A percentile compares a stretch with the other conserved stretches of the same genome.
These are phyloP conservation scores for Neocucurbitaria cava DNA, from an alignment of 2,329 filamentous ascomycete genomes.

Conservation along the genomic window DNA sequence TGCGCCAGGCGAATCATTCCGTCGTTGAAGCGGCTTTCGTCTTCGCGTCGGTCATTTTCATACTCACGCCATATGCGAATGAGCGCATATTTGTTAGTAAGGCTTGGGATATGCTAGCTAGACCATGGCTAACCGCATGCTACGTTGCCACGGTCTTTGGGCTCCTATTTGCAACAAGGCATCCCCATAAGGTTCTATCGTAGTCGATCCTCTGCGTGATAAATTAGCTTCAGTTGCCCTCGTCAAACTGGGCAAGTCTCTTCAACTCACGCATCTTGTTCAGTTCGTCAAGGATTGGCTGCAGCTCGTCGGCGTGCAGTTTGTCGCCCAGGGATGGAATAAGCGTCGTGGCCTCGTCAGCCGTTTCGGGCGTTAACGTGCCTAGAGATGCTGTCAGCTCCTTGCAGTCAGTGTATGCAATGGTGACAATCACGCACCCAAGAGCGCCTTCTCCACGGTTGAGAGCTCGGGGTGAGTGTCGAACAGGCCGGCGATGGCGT, in stretches of 20 bases:
- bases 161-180: no score
- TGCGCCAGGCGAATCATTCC: no score
- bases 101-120: no score
- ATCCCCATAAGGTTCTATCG: slow-evolving; percentile 13
- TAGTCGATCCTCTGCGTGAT: slow-evolving; percentile 34
- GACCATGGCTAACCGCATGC: no score
- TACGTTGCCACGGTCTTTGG: no score
- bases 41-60: no score
- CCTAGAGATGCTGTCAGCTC: slow-evolving; percentile 60
- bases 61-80: no score
- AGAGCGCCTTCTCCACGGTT: slow-evolving; percentile 91
- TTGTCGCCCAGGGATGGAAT: slow-evolving; percentile 90
- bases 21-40: no score
- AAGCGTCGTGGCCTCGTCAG: slow-evolving; percentile 94
- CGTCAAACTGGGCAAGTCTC: background rate
- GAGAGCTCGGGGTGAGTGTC: slow-evolving; percentile 80
- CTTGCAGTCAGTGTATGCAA: background rate
- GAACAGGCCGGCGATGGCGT: slow-evolving; percentile 89
- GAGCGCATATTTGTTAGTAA: no score
- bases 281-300: slow-evolving; percentile 89
- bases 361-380: slow-evolving; percentile 87
- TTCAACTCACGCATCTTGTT: slow-evolving; percentile 70
- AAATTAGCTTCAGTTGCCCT: slow-evolving; percentile 22
- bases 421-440: slow-evolving; percentile 66
- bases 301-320: slow-evolving; percentile 86